phyloP scores from a whole-genome alignment of 2,329 filamentous ascomycete species.

The Dothistroma pini region DNA sequence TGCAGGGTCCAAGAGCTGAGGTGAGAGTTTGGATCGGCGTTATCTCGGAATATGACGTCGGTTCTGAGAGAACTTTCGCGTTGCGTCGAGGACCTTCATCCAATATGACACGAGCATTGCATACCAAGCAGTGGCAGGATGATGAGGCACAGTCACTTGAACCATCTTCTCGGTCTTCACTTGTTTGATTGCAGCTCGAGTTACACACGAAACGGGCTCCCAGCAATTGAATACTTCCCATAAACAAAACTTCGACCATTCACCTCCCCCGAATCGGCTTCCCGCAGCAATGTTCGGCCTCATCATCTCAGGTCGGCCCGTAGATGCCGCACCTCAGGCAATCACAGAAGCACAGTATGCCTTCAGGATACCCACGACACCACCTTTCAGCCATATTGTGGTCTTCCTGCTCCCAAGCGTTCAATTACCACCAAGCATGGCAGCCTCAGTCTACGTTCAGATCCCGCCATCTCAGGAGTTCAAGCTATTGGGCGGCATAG shows the following conservation, averaged over 20 bases:
- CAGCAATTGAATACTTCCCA: neutral
- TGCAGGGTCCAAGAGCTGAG: neutral
- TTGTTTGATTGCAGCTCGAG: too few species aligned
- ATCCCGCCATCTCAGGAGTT: conserved; percentile 62
- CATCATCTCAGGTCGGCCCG: conserved; percentile 58
- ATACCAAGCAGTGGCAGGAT: neutral
- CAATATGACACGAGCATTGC: neutral
- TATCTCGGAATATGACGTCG: neutral
- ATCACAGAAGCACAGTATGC: conserved; percentile 60
- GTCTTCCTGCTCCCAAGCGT: conserved; percentile 83
- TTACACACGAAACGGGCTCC: neutral
- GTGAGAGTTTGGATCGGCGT: neutral
- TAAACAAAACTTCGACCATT: neutral
- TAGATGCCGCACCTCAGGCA: conserved; percentile 55
- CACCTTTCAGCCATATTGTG: conserved; percentile 68
- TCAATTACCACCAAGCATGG: conserved; percentile 67
- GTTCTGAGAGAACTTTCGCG: neutral
- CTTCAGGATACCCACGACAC: conserved; percentile 59
- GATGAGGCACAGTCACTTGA: neutral
- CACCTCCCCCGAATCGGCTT: neutral
- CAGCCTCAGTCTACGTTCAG: conserved; percentile 87
- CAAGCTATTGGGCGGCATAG: conserved; percentile 82
- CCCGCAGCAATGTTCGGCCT: conserved; percentile 54
- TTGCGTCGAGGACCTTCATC: neutral
- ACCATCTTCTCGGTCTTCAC: neutral